Conservation (phyloP, 2,329 filamentous ascomycete species). For the Fusarium albosuccineum region DNA sequence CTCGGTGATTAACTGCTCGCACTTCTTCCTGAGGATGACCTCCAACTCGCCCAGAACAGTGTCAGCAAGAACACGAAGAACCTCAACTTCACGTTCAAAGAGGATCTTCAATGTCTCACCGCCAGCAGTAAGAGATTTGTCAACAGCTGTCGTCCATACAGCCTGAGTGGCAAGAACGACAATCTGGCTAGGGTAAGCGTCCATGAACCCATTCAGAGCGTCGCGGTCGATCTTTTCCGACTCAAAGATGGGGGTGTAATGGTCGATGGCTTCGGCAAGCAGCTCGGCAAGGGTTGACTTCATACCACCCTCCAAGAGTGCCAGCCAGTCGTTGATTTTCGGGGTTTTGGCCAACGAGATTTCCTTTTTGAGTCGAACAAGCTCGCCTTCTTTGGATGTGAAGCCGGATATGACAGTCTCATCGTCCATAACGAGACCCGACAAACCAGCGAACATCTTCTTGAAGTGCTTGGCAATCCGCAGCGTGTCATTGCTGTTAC, state of each 20-base stretch:
- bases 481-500: slow-evolving; percentile 97
- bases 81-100: slow-evolving; percentile 84
- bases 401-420: slow-evolving; percentile 91
- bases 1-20: slow-evolving; percentile 98
- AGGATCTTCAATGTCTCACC: slow-evolving; percentile 77
- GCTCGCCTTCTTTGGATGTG: slow-evolving; percentile 94
- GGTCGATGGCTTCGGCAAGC: slow-evolving; percentile 85
- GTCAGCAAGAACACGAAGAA: slow-evolving; percentile 86
- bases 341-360: slow-evolving; percentile 95
- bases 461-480: slow-evolving; percentile 99
- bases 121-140: slow-evolving; percentile 79
- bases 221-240: slow-evolving; percentile 76
- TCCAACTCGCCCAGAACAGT: slow-evolving; percentile 93
- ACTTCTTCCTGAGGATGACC: slow-evolving; percentile 91
- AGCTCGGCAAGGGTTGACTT: slow-evolving; percentile 93
- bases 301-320: slow-evolving; percentile 91
- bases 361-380: slow-evolving; percentile 87
- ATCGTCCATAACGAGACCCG: slow-evolving; percentile 90
- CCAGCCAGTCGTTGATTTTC: slow-evolving; percentile 99
- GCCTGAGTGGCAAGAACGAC: slow-evolving; percentile 95
- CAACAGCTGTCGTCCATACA: slow-evolving; percentile 91
- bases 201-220: slow-evolving; percentile 84
- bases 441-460: slow-evolving; percentile 99
- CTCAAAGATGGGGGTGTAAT: slow-evolving; percentile 83
- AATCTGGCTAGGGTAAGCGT: slow-evolving; percentile 89